A percentile compares a stretch with the other conserved stretches of the same genome.
phyloP scores from a whole-genome alignment of 2,329 filamentous ascomycete genomes.

The Whalleya microplaca region DNA sequence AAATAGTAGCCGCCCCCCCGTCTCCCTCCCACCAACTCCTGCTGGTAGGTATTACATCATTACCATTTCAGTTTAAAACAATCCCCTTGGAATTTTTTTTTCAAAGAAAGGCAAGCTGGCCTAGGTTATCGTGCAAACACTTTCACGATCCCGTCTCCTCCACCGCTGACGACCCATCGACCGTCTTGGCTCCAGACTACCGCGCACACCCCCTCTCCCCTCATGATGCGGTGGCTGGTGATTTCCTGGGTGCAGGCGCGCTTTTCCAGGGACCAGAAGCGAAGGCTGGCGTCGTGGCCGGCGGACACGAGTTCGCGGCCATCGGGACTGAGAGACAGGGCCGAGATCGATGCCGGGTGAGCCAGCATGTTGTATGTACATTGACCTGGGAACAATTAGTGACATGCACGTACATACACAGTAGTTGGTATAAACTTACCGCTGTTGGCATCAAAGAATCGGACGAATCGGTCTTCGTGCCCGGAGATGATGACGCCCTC shows the following conservation, averaged over 20 bases:
- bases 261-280: slow-evolving; percentile 98
- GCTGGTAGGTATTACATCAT: no score
- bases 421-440: slow-evolving; percentile 63
- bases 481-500: slow-evolving; percentile 95
- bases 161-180: slow-evolving; percentile 90
- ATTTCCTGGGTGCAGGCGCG: slow-evolving; percentile 94
- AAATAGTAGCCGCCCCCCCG: no score
- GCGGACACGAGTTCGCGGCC: slow-evolving; percentile 93
- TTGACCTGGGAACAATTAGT: slow-evolving; percentile 68
- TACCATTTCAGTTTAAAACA: no score
- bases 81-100: no score
- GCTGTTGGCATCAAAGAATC: slow-evolving; percentile 98
- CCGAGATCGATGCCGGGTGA: slow-evolving; percentile 90
- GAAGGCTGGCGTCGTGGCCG: slow-evolving; percentile 91
- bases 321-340: slow-evolving; percentile 88
- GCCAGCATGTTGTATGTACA: slow-evolving; percentile 99
- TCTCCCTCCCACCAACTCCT: no score
- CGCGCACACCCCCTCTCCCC: slow-evolving; percentile 91
- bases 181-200: slow-evolving; percentile 97
- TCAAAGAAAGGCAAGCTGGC: not conserved
- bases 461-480: slow-evolving; percentile 93
- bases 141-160: slow-evolving; percentile 94
- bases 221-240: slow-evolving; percentile 89
- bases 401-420: not conserved
- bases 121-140: slow-evolving; percentile 67